Evolutionary conservation across 768 basidiomycete species (phyloP), one percentile per base, ranked within the genome.

Genomic region (Tricholoma saponaceum): DNA sequence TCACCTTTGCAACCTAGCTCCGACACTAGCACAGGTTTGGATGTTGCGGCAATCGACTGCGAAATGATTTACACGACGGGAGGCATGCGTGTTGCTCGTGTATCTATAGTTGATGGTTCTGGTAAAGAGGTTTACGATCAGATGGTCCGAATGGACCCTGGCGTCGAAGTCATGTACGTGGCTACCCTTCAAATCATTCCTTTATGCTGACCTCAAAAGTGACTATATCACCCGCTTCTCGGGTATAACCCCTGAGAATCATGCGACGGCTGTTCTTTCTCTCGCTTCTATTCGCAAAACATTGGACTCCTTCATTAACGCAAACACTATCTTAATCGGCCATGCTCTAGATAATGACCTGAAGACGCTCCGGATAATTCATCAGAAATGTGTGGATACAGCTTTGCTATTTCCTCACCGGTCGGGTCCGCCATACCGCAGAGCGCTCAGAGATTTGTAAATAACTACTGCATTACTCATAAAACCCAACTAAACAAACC

Each of bases 1-100:
- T 83, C 92, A 46, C 70, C 65, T 53, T 67, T 76, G 51, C 66
- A 66, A 10, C 57, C 71, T 5, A 58, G 72, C 7, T 60, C 70
- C 43, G 30, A 64, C 10, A 46, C 61, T 14, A 66, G 60, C 18
- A 63, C 65, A 1, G 75, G 81, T 1, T 73, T 92, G 46, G 90
- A 95, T 56, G 82, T 98, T 4, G 90, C 87, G 5, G 92, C 92
- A 0, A 76, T 98, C 51, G 97, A 99, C 69, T 98, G 97, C 67
- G 97, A 99, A 72, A 94, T 98, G 91, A 79, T 98, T 8, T 94
- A 95, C 73, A 90, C 93, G 0, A 98, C 95, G 0, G 91, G 90
- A 4, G 97, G 97, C 0, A 84, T 93, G 81, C 86, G 89, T 20
- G 84, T 97, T 3, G 96, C 94, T 2, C 83, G 97, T 3, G 86